phyloP scores from a whole-genome alignment of 2,329 filamentous ascomycete species.

The Phialocephala subalpina region DNA sequence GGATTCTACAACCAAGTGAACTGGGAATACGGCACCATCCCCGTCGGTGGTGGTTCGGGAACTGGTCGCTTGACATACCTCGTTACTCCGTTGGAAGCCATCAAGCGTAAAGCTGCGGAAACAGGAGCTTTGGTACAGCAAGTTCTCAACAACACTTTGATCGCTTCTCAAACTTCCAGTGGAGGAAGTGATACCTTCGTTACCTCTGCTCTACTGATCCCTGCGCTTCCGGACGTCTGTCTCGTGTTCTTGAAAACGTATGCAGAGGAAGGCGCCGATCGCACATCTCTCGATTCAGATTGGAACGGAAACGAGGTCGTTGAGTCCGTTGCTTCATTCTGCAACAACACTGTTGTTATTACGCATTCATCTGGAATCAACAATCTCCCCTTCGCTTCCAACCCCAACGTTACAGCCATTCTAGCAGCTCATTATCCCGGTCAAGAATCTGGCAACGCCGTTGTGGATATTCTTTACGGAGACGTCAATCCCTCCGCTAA shows the following conservation, averaged over 20 bases:
- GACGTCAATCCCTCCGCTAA: conserved; percentile 78
- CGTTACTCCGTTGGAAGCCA: conserved; percentile 62
- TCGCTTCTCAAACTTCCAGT: conserved; percentile 51
- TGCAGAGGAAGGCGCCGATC: conserved; percentile 74
- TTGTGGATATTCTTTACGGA: conserved; percentile 82
- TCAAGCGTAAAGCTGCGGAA: conserved; percentile 61
- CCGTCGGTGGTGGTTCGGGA: conserved; percentile 57
- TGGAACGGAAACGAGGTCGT: conserved; percentile 37
- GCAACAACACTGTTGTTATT: conserved; percentile 64
- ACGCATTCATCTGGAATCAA: conserved; percentile 70
- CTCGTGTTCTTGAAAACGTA: conserved; percentile 74
- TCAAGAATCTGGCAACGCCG: conserved; percentile 82
- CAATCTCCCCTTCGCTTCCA: conserved; percentile 77
- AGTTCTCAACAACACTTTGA: conserved; percentile 59
- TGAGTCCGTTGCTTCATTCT: conserved; percentile 55
- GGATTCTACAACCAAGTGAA: conserved; percentile 32
- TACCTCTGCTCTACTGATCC: conserved; percentile 52
- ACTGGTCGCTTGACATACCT: conserved; percentile 55
- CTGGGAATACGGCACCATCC: conserved; percentile 57
- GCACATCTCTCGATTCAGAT: conserved; percentile 47
- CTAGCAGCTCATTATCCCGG: conserved; percentile 83
- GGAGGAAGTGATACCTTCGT: conserved; percentile 66
- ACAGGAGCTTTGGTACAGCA: conserved; percentile 63
- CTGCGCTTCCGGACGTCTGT: conserved; percentile 38
- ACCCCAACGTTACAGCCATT: conserved; percentile 78